Evolutionary conservation across 805 yeast species (phyloP).

Genomic region (Candida maltosa): DNA sequence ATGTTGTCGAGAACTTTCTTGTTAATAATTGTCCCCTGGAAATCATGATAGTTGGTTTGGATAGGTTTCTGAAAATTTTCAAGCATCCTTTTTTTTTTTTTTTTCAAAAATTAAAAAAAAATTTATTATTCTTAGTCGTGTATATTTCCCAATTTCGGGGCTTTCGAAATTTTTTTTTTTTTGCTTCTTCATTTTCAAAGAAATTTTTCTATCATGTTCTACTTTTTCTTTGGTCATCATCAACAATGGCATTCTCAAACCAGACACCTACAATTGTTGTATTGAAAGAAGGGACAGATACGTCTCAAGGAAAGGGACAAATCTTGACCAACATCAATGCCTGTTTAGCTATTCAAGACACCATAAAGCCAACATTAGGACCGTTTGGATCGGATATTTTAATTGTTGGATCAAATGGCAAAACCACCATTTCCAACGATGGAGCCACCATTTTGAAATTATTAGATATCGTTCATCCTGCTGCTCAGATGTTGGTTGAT

Average conservation of each 20-base stretch:
- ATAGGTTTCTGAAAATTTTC: no score
- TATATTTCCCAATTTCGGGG: no score
- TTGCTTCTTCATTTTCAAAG: no score
- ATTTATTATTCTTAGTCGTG: no score
- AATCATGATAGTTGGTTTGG: no score
- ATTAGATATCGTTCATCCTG: slow-evolving; percentile 95
- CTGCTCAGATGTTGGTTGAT: slow-evolving; percentile 93
- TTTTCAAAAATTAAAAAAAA: no score
- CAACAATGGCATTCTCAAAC: slow-evolving; percentile 89
- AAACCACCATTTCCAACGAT: slow-evolving; percentile 94
- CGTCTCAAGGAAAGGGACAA: slow-evolving; percentile 96
- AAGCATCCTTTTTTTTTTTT: no score
- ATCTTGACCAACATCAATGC: slow-evolving; percentile 94
- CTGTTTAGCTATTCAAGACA: slow-evolving; percentile 94
- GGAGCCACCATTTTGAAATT: slow-evolving; percentile 95
- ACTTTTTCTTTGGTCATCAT: no score
- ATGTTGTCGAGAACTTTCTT: no score
- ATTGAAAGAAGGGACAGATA: slow-evolving; percentile 94
- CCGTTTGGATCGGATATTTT: slow-evolving; percentile 96
- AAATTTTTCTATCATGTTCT: no score
- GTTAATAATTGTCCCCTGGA: no score
- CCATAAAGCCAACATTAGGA: slow-evolving; percentile 90
- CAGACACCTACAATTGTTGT: slow-evolving; percentile 99
- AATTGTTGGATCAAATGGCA: slow-evolving; percentile 78
- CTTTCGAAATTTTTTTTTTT: no score